phyloP scores from a whole-genome alignment of 805 yeast genomes.

The Barnettozyma wickerhamii region DNA sequence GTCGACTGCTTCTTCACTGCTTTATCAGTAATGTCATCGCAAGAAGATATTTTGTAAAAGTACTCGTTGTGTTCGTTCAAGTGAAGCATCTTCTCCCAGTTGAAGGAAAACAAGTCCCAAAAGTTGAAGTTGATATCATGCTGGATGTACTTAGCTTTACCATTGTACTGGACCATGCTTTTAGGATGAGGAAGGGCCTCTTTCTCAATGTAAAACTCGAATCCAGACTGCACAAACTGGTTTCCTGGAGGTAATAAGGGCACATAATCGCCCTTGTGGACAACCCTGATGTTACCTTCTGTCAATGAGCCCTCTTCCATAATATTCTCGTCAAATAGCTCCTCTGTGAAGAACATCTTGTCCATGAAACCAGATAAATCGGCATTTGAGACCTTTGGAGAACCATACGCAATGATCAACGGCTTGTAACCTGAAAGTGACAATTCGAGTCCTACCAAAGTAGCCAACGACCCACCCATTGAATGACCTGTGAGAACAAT shows the following conservation, averaged over 20 bases:
- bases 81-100: constrained; percentile 14
- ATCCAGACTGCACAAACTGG: constrained; percentile 30
- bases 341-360: constrained; percentile 36
- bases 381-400: constrained; percentile 63
- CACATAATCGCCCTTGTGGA: constrained; percentile 53
- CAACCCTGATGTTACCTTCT: constrained; percentile 48
- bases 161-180: constrained; percentile 14
- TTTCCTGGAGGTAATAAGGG: constrained; percentile 55
- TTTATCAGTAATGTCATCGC: constrained; percentile 14
- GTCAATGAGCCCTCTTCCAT: constrained; percentile 10
- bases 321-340: constrained; percentile 28
- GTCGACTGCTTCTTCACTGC: constrained; percentile 2
- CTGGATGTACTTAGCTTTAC: constrained; percentile 11
- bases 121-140: constrained; percentile 15
- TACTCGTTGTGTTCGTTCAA: constrained; percentile 17
- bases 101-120: constrained; percentile 17
- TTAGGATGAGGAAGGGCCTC: constrained; percentile 35
- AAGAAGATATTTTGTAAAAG: constrained; percentile 16
- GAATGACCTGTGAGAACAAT: constrained; percentile 69
- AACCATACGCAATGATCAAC: constrained; percentile 55
- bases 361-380: constrained; percentile 51
- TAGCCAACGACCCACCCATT: constrained; percentile 68
- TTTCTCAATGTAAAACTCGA: constrained; percentile 29
- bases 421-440: constrained; percentile 52
- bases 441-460: constrained; percentile 58